A percentile compares a stretch with the other conserved stretches of the same genome.
Conservation (phyloP, 441 rosid genomes). For the Corymbia citriodora region DNA sequence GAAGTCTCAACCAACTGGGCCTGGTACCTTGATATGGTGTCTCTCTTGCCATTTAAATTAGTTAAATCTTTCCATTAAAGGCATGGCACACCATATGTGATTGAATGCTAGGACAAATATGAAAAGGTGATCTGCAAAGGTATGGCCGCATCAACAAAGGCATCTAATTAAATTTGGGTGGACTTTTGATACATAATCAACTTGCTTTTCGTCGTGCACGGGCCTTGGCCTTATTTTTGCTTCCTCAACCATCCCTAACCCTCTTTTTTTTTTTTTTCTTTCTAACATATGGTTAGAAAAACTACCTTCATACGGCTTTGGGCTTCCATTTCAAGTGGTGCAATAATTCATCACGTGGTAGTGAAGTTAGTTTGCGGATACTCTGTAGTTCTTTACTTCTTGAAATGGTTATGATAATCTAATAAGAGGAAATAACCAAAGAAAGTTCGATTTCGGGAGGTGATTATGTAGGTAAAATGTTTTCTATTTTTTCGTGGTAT, state of each 20-base stretch:
- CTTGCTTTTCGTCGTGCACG: not conserved
- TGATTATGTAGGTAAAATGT: not conserved
- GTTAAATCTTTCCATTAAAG: not conserved
- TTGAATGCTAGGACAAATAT: not conserved
- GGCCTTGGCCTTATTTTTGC: not conserved
- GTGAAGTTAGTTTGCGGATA: not conserved
- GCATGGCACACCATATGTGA: not conserved
- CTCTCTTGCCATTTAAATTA: not conserved
- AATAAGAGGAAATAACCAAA: not conserved
- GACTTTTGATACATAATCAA: not conserved
- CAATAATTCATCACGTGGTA: not conserved
- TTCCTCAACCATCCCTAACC: not conserved
- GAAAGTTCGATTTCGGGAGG: not conserved
- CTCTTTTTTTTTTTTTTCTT: not conserved
- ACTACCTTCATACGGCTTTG: not conserved
- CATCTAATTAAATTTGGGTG: not conserved
- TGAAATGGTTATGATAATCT: not conserved
- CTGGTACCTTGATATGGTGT: not conserved
- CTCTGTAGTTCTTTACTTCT: not conserved
- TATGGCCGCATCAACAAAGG: not conserved
- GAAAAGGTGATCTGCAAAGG: not conserved
- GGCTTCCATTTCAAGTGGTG: not conserved
- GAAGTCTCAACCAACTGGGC: not conserved
- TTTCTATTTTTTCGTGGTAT: not conserved
- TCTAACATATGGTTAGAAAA: not conserved